Percentiles rank a stretch among this genome's conserved stretches.
Evolutionary conservation across 768 basidiomycete species (phyloP).

Genomic region (Boletus sensibilis): DNA sequence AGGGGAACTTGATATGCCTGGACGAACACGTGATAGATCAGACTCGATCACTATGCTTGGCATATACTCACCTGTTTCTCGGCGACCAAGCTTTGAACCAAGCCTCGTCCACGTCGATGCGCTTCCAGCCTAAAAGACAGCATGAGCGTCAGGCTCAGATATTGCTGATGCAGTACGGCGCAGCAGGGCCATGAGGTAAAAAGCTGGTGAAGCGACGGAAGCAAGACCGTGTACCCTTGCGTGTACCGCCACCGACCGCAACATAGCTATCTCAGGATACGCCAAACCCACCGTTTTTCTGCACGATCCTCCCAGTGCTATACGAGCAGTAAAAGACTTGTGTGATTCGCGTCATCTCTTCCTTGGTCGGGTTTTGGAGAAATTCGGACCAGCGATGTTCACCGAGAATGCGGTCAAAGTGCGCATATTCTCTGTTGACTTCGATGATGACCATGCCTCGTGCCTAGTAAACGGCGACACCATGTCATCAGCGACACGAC

Average conservation of each 20-base stretch:
- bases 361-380: slow-evolving; percentile 30
- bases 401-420: slow-evolving; percentile 40
- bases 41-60: neutral
- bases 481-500: neutral
- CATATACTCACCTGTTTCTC: slow-evolving; percentile 25
- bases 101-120: slow-evolving; percentile 40
- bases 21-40: neutral
- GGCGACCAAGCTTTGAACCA: slow-evolving; percentile 39
- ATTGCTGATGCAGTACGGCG: neutral
- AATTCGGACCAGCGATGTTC: slow-evolving; percentile 44
- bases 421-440: slow-evolving; percentile 31
- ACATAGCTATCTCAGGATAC: neutral
- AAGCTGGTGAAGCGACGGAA: neutral
- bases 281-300: slow-evolving; percentile 43
- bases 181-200: neutral
- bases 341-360: slow-evolving; percentile 28
- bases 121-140: slow-evolving; percentile 43
- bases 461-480: slow-evolving; percentile 27
- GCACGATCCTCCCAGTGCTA: slow-evolving; percentile 39
- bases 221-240: neutral
- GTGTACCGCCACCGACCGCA: neutral
- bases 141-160: neutral
- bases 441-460: slow-evolving; percentile 48
- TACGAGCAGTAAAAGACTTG: slow-evolving; percentile 42
- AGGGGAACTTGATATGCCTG: slow-evolving; percentile 39